Evolutionary conservation across 2,329 filamentous ascomycete species (phyloP).

Genomic region (Aspergillus sp.): DNA sequence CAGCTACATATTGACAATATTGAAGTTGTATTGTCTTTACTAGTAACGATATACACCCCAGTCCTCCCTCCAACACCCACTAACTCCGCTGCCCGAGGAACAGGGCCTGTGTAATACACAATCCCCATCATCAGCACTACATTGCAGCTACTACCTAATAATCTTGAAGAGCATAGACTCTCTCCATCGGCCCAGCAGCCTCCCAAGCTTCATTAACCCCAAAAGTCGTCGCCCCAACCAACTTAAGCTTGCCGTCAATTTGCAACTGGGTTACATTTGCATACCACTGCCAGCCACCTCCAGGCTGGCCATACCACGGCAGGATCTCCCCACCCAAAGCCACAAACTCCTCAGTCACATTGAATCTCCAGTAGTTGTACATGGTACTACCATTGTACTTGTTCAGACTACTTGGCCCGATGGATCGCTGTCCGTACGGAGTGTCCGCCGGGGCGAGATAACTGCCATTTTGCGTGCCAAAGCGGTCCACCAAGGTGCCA

Average conservation of each 20-base stretch:
- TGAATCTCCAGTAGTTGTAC: constrained; percentile 6
- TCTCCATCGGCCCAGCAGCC: too few relatives aligned
- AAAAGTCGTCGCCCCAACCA: background rate
- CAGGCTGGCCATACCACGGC: constrained; percentile 4
- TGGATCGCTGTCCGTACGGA: background rate
- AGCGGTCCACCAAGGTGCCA: background rate
- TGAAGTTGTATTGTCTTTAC: too few relatives aligned
- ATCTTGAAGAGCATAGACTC: too few relatives aligned
- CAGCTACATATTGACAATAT: too few relatives aligned
- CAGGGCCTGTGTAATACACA: too few relatives aligned
- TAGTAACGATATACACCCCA: too few relatives aligned
- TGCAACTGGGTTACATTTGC: background rate
- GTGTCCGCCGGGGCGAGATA: background rate
- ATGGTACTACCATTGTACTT: background rate
- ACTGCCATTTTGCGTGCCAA: background rate
- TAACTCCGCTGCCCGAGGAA: too few relatives aligned
- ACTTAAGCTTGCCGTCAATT: background rate
- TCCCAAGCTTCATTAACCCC: background rate
- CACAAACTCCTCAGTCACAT: background rate
- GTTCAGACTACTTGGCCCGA: background rate
- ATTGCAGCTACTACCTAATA: too few relatives aligned
- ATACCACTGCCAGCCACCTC: background rate
- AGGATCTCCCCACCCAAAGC: background rate
- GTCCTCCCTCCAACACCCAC: too few relatives aligned
- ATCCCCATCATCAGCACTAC: too few relatives aligned